Base-by-base conservation (phyloP, 345 rosid genomes). In the Corchorus olitorius region DNA sequence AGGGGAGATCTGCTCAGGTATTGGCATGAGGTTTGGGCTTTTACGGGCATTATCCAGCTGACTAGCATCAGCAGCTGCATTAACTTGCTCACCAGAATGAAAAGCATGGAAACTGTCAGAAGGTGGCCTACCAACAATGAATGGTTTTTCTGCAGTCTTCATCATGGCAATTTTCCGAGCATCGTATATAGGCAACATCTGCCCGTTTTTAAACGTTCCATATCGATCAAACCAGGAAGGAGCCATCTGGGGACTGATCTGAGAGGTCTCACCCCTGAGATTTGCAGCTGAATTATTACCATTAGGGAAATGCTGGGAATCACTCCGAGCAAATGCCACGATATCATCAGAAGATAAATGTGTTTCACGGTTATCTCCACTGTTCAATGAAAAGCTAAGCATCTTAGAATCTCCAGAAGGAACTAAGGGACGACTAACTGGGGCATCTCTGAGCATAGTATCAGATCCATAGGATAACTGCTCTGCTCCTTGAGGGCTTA, bases 141-240 rank as follows among this genome's bases (percentile, higher is more conserved):
- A 72, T 72, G 88, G 72, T 77, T 85, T 86, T 74, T 90, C 93
- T 69, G 83, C 43, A 75, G 78, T 72, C 70, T 84, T 89, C 74
- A 77, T 49, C 17, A 79, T 59, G 68, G 81, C 78, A 80, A 54
- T 72, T 78, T 80, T 86, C 66, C 9, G 83, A 19, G 84, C 70
- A 83, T 89, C 89, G 82, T 73, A 81, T 27, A 77, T 52, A 33
- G 86, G 86, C 75, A 82, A 82, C 71, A 84, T 85, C 77, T 90
- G 87, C 83, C 89, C 96, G 80, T 90, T 89, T 87, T 81, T 93
- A 79, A 85, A 84, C 35, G 88, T 81, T 39, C 96, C 94, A 73
- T 86, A 88, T 81, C 83, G 90, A 83, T 82, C 90, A 82, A 89
- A 90, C 94, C 96, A 91, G 65, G 95, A 88, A 73, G 95, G 93